Conservation (phyloP, 225 moss, liverwort and hornwort species). For the Bryum argenteum region DNA sequence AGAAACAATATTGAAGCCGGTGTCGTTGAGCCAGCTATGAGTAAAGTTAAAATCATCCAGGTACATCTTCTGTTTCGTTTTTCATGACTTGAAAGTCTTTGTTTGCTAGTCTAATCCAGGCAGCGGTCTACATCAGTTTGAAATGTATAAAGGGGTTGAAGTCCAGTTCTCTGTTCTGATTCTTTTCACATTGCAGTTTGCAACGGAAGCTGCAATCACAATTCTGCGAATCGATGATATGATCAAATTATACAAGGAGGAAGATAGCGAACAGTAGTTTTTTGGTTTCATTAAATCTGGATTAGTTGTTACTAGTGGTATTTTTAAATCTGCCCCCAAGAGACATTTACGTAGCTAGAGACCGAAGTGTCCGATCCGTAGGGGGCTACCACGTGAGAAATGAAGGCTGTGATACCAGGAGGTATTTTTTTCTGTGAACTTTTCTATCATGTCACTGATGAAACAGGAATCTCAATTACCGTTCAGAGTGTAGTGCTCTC, state of each 20-base stretch:
- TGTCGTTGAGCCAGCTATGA: constrained; percentile 90
- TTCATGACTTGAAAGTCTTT: neutral
- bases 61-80: constrained; percentile 32
- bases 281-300: neutral
- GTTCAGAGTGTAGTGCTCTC: neutral
- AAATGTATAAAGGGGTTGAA: neutral
- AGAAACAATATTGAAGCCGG: constrained; percentile 90
- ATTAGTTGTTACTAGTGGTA: too few relatives aligned
- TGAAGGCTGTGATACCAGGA: constrained; percentile 9
- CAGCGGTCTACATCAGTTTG: neutral
- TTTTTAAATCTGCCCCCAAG: too few relatives aligned
- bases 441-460: neutral
- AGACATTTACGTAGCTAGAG: neutral
- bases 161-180: neutral
- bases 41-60: constrained; percentile 95
- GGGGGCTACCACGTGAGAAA: constrained; percentile 4
- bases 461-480: neutral
- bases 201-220: constrained; percentile 87
- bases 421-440: constrained; percentile 13
- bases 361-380: neutral
- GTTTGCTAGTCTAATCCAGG: constrained; percentile 13
- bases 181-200: constrained; percentile 56
- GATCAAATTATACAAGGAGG: constrained; percentile 92
- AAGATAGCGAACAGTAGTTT: constrained; percentile 60
- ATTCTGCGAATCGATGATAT: constrained; percentile 90